Evolutionary conservation across 768 basidiomycete species (phyloP), one percentile per base, ranked within the genome.

Genomic region (Boletus huronensis): DNA sequence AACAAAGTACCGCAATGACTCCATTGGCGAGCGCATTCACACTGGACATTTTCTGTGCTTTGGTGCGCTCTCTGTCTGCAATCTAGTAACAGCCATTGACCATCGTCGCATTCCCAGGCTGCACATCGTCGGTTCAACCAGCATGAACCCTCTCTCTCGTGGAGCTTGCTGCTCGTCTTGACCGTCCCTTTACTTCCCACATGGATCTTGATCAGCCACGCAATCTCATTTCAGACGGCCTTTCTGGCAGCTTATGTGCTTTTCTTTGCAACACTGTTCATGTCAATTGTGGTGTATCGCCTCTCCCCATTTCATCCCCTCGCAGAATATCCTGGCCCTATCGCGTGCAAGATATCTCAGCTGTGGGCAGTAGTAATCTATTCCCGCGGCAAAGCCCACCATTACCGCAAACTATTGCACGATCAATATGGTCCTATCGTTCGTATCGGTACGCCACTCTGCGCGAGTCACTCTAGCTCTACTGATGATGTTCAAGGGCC

Each of bases 221-320:
- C 28, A 25, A 4, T 53, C 34, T 45, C 64, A 26, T 52, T 54
- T 36, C 28, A 7, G 19, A 25, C 5, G 1, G 49, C 64, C 6
- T 5, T 60, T 46, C 31, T 66, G 19, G 25, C 14, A 25, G 54
- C 53, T 2, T 70, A 64, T 44, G 32, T 35, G 14, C 23, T 48
- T 36, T 67, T 66, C 40, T 56, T 70, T 29, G 11, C 35, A 13
- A 56, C 64, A 6, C 42, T 72, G 3, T 57, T 61, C 31, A 28
- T 40, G 6, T 74, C 74, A 1, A 71, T 73, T 29, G 53, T 62
- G 5, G 35, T 61, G 5, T 75, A 75, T 59, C 73, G 75, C 34
- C 55, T 76, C n/a, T 75, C 75, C 2, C 64, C 73, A 5, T 68
- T 64, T 53, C 74, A 76, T 31, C 73, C 74, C 25, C 69, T 75